A percentile compares a stretch with the other conserved stretches of the same genome.
Evolutionary conservation across 371 early-diverging fungal genomes (phyloP).

Genomic region (Rhizopus sp.): DNA sequence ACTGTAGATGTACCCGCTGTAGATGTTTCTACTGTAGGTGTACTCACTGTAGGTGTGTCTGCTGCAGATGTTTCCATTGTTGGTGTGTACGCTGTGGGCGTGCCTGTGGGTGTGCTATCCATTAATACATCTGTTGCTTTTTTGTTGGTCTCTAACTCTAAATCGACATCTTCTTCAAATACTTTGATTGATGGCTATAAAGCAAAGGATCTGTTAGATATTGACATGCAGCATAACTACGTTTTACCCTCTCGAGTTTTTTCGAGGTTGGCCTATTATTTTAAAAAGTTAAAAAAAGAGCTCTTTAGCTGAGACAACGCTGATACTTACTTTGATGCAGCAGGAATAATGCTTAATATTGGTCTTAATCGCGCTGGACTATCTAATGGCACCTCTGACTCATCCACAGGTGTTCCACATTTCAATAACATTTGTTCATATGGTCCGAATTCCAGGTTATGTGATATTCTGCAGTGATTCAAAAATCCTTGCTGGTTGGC

Average conservation of each 20-base stretch:
- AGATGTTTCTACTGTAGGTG: too few relatives aligned
- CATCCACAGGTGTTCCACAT: constrained; percentile 71
- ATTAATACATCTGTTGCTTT: background rate
- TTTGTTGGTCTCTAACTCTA: constrained; percentile 45
- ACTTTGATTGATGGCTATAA: constrained; percentile 68
- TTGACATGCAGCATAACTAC: background rate
- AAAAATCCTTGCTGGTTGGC: constrained; percentile 77
- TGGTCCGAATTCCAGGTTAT: constrained; percentile 67
- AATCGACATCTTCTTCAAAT: constrained; percentile 71
- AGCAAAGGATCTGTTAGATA: background rate
- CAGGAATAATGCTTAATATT: constrained; percentile 23
- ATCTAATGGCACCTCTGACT: constrained; percentile 62
- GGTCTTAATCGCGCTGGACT: constrained; percentile 54
- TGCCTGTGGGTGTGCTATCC: background rate
- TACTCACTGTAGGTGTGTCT: background rate
- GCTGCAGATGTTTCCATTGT: background rate
- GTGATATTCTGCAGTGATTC: constrained; percentile 78
- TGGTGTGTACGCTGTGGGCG: background rate
- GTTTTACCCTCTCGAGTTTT: constrained; percentile 36
- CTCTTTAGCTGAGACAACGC: background rate
- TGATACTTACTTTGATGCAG: constrained; percentile 8
- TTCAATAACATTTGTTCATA: constrained; percentile 68
- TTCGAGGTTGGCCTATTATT: constrained; percentile 17
- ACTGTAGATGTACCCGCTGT: background rate
- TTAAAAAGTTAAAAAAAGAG: too few relatives aligned